phyloP scores from a whole-genome alignment of 1,139 yeast species.

The Yamadazyma spencermartinsiae region DNA sequence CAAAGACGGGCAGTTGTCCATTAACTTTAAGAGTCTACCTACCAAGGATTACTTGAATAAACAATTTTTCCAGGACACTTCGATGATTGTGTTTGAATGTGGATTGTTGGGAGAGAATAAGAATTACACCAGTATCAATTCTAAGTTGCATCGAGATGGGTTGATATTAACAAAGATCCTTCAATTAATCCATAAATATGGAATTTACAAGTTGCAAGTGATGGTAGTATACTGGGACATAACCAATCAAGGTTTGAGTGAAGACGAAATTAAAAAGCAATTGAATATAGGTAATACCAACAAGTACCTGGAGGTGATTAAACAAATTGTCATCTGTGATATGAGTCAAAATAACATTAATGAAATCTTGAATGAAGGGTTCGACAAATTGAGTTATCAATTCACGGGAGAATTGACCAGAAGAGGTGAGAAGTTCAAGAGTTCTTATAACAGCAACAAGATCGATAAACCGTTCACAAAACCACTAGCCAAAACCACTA shows the following conservation, averaged over 20 bases:
- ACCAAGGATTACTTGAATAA: conserved; percentile 32
- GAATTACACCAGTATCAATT: conserved; percentile 19
- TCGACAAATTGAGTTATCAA: conserved; percentile 21
- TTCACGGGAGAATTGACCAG: conserved; percentile 33
- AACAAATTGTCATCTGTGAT: conserved; percentile 32
- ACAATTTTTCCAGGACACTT: conserved; percentile 36
- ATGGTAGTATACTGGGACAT: conserved; percentile 43
- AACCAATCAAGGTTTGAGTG: conserved; percentile 19
- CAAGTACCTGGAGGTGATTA: conserved; percentile 7
- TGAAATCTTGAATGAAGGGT: conserved; percentile 26
- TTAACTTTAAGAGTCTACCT: conserved; percentile 42
- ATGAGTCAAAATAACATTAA: conserved; percentile 36
- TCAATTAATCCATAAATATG: conserved; percentile 35
- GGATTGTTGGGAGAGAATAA: conserved; percentile 31
- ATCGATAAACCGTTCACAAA: conserved; percentile 5
- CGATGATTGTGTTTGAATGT: conserved; percentile 48
- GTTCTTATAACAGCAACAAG: conserved; percentile 11
- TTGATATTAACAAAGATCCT: conserved; percentile 39
- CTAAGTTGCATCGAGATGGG: conserved; percentile 38
- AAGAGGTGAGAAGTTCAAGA: conserved; percentile 25
- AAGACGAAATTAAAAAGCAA: conserved; percentile 18
- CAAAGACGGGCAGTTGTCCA: conserved; percentile 22
- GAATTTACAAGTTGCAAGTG: conserved; percentile 36
- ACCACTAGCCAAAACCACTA: conserved; percentile 8
- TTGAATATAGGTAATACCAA: conserved; percentile 18